These are phyloP conservation scores for Peribolospora baueri DNA, from an alignment of 768 basidiomycete species.

Conservation along the genomic window DNA sequence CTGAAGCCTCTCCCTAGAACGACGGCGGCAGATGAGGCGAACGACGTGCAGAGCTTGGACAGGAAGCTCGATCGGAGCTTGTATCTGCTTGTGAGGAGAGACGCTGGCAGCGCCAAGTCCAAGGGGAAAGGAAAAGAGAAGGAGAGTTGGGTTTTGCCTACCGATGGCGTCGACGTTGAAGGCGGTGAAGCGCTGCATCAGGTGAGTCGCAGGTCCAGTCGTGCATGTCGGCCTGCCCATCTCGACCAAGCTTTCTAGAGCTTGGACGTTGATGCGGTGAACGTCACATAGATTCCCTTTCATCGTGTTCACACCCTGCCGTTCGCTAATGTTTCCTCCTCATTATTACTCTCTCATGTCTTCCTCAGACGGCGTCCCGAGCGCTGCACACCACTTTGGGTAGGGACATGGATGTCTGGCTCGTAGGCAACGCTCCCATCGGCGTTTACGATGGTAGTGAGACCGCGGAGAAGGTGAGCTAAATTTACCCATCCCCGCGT, in stretches of 20 bases:
- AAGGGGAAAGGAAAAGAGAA: constrained; percentile 22
- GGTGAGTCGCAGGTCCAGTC: constrained; percentile 25
- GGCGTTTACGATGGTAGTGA: constrained; percentile 38
- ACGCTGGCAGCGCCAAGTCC: too few relatives aligned
- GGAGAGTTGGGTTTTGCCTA: constrained; percentile 55
- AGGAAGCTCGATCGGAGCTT: constrained; percentile 62
- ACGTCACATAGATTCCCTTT: neutral
- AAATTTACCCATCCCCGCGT: constrained; percentile 2
- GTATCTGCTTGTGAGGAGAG: constrained; percentile 49
- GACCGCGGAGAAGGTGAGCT: constrained; percentile 2
- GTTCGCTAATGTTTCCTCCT: neutral
- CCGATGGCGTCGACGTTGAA: constrained; percentile 29
- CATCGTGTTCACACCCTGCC: neutral
- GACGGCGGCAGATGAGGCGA: constrained; percentile 34
- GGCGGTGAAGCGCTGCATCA: constrained; percentile 52
- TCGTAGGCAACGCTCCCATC: constrained; percentile 71
- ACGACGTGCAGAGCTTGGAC: constrained; percentile 51
- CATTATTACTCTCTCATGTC: neutral
- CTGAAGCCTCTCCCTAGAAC: constrained; percentile 27
- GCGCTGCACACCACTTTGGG: constrained; percentile 51
- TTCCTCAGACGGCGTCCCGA: constrained; percentile 41
- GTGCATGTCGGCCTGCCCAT: constrained; percentile 6
- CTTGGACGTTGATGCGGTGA: neutral
- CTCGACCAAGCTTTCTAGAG: neutral
- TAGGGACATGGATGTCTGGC: constrained; percentile 69